Percentiles rank a stretch among this genome's conserved stretches.
These are phyloP conservation scores for Litchi chinensis DNA, from an alignment of 345 rosid genomes.

Conservation along the genomic window DNA sequence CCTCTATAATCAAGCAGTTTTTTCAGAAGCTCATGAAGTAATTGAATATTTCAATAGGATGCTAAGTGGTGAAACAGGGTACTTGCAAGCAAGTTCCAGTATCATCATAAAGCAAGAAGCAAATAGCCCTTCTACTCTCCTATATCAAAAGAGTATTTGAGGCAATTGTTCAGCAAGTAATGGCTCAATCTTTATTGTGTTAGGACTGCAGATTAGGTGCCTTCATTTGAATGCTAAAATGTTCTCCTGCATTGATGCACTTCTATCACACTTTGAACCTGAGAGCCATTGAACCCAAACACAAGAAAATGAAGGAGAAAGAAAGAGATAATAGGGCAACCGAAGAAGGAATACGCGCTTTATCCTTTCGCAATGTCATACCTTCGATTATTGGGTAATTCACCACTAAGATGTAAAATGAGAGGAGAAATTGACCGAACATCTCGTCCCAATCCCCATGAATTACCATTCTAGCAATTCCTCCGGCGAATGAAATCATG, in stretches of 20 bases:
- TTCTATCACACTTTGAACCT: not conserved
- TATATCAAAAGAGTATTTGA: too few relatives aligned
- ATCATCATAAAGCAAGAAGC: too few relatives aligned
- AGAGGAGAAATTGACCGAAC: constrained; percentile 27
- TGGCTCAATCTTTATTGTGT: not conserved
- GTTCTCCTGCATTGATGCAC: not conserved
- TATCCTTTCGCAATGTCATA: constrained; percentile 28
- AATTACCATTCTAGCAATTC: constrained; percentile 17
- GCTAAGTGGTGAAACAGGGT: not conserved
- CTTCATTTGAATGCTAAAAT: not conserved
- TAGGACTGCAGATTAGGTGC: not conserved
- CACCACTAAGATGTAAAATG: constrained; percentile 23
- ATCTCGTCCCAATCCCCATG: constrained; percentile 7
- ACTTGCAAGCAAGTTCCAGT: not conserved
- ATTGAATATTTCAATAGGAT: too few relatives aligned
- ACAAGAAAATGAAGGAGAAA: not conserved
- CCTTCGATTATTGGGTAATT: constrained; percentile 36
- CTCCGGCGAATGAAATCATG: constrained; percentile 22
- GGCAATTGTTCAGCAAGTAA: too few relatives aligned
- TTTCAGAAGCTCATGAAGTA: not conserved
- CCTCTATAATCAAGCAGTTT: not conserved
- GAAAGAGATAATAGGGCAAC: not conserved
- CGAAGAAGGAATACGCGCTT: constrained; percentile 22
- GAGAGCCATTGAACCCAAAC: constrained; percentile 13
- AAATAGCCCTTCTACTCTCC: too few relatives aligned